Percentiles rank a stretch among this genome's conserved stretches.
Evolutionary conservation across 371 early-diverging fungal species (phyloP).

Genomic region (Lichtheimia hyalospora): DNA sequence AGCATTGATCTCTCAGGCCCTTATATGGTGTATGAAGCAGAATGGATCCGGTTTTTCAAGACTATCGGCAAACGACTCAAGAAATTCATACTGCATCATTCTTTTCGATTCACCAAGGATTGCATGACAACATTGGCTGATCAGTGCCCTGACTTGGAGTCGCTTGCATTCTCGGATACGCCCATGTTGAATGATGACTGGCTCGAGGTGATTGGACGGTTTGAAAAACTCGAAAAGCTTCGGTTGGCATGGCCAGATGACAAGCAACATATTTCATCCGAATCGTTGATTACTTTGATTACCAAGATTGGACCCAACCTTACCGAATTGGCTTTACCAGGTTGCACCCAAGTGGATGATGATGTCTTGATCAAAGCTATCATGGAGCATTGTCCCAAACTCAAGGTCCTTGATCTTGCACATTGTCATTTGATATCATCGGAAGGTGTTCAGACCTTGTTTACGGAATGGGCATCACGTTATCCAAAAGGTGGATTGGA

Average conservation of each 20-base stretch:
- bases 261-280: constrained; percentile 26
- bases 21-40: constrained; percentile 62
- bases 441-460: constrained; percentile 56
- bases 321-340: constrained; percentile 55
- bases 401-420: constrained; percentile 56
- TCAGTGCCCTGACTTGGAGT: constrained; percentile 54
- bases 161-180: constrained; percentile 60
- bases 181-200: constrained; percentile 51
- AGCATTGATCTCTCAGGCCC: constrained; percentile 73
- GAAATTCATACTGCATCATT: constrained; percentile 58
- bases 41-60: constrained; percentile 65
- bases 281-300: constrained; percentile 48
- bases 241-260: constrained; percentile 51
- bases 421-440: constrained; percentile 61
- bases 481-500: constrained; percentile 38
- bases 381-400: constrained; percentile 44
- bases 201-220: constrained; percentile 34
- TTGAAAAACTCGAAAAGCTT: constrained; percentile 41
- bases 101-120: constrained; percentile 56
- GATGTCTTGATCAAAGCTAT: constrained; percentile 57
- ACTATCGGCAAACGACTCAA: constrained; percentile 50
- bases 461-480: constrained; percentile 48
- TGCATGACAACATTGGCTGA: constrained; percentile 56
- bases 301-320: constrained; percentile 52
- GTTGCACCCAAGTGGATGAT: constrained; percentile 54